Percentiles rank a stretch among this genome's conserved stretches.
Conservation (phyloP, 306 rosid genomes). For the Corylus heterophylla region DNA sequence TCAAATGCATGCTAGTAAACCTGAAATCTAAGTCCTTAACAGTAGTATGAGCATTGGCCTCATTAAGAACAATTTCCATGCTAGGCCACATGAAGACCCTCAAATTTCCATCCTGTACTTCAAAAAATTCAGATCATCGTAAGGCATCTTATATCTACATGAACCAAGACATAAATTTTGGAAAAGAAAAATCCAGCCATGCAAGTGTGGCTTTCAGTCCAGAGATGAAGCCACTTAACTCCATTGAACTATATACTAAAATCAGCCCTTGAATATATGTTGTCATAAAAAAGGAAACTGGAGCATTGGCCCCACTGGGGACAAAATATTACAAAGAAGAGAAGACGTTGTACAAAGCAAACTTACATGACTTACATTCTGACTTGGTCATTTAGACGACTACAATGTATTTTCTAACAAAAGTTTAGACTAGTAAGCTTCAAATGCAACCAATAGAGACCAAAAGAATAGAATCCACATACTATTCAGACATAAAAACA, state of each 20-base stretch:
- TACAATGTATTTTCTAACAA: not conserved
- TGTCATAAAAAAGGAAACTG: not conserved
- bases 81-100: slow-evolving; percentile 94
- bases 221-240: not conserved
- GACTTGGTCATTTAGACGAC: not conserved
- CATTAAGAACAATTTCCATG: slow-evolving; percentile 66
- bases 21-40: slow-evolving; percentile 89
- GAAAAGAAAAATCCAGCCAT: not conserved
- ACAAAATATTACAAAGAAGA: not conserved
- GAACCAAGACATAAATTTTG: slow-evolving; percentile 2
- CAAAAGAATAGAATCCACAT: not conserved
- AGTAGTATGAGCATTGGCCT: slow-evolving; percentile 59
- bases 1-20: slow-evolving; percentile 39
- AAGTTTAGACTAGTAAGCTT: not conserved
- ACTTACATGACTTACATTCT: not conserved
- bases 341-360: not conserved
- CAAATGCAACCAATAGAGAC: not conserved
- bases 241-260: not conserved
- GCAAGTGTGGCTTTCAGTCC: not conserved
- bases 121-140: slow-evolving; percentile 59
- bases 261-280: not conserved
- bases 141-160: slow-evolving; percentile 24
- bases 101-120: slow-evolving; percentile 88
- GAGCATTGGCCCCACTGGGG: not conserved
- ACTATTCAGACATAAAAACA: slow-evolving; percentile 5